Evolutionary conservation across 441 rosid species (phyloP), one percentile per base, ranked within the genome.

Genomic region (Gossypium laxum): DNA sequence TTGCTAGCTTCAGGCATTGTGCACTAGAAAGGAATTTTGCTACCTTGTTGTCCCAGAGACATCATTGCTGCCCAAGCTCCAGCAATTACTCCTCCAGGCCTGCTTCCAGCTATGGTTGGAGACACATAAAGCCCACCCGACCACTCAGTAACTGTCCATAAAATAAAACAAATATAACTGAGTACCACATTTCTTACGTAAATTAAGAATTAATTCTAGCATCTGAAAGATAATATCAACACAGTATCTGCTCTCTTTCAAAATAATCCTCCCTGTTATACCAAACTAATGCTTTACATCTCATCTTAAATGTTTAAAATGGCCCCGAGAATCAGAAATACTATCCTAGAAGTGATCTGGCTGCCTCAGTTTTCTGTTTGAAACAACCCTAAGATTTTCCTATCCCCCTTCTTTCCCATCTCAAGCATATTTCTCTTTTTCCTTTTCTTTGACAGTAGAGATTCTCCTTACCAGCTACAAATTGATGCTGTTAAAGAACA

Each of bases 21-120:
- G 69, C 67, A 56, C 14, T 4, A 56, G 8, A 55, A 67, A 51
- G 18, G 7, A 26, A 57, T 56, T 69, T 15, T 70, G 73, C 48
- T 73, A 91, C 98, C 98, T 88, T 89, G 84, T 75, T 79, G 83
- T n/a, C 99, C 98, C 10, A 91, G 82, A 60, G 96, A 87, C 85
- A 91, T 85, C 93, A 92, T 84, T 77, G 98, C 95, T 3, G 96
- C 95, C 99, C 98, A 95, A 73, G 97, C 97, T 60, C 97, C 91
- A 43, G 95, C 97, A 82, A 92, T 91, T 76, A 92, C 73, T 74
- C 88, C 75, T 55, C 98, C 95, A 54, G 98, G 98, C 78, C 95
- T 82, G 80, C 99, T 95, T 79, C 99, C 96, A 62, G 98, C 98
- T 50, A 87, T 82, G 34, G 96, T 92, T 70, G 97, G 99, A 70